A percentile compares a stretch with the other conserved stretches of the same genome.
phyloP scores from a whole-genome alignment of 257 asterid species.

The Solanum rostratum region DNA sequence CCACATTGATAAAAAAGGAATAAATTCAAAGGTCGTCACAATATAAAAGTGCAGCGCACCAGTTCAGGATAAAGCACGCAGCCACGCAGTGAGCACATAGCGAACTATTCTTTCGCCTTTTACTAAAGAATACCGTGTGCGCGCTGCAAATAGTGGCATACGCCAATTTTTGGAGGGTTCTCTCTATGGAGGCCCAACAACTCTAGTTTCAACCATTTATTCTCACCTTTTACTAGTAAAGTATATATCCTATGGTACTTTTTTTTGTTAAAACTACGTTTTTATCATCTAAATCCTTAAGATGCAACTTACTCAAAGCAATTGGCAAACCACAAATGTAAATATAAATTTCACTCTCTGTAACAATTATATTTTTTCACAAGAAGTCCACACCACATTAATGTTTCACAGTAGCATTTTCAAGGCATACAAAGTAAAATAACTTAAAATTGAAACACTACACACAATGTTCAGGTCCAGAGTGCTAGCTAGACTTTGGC shows the following conservation, averaged over 20 bases:
- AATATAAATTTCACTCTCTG: not conserved
- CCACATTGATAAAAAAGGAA: not conserved
- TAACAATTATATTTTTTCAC: not conserved
- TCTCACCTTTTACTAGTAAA: too few relatives aligned
- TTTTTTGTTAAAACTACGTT: too few relatives aligned
- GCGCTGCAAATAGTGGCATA: not conserved
- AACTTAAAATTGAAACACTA: not conserved
- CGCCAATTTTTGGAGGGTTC: not conserved
- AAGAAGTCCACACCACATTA: not conserved
- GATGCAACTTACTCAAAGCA: not conserved
- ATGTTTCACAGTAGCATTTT: not conserved
- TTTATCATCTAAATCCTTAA: too few relatives aligned
- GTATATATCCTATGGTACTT: too few relatives aligned
- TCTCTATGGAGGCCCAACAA: too few relatives aligned
- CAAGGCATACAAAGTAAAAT: not conserved
- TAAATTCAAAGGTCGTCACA: not conserved
- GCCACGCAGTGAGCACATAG: not conserved
- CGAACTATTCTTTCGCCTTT: not conserved
- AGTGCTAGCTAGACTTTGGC: conserved; percentile 23
- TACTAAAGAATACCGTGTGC: not conserved
- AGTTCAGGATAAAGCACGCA: accelerated
- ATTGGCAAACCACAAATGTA: not conserved
- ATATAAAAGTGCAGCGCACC: not conserved
- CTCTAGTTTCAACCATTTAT: not conserved
- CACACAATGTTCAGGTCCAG: not conserved